phyloP scores from a whole-genome alignment of 139 green algal species.

The Haematococcus sp. region DNA sequence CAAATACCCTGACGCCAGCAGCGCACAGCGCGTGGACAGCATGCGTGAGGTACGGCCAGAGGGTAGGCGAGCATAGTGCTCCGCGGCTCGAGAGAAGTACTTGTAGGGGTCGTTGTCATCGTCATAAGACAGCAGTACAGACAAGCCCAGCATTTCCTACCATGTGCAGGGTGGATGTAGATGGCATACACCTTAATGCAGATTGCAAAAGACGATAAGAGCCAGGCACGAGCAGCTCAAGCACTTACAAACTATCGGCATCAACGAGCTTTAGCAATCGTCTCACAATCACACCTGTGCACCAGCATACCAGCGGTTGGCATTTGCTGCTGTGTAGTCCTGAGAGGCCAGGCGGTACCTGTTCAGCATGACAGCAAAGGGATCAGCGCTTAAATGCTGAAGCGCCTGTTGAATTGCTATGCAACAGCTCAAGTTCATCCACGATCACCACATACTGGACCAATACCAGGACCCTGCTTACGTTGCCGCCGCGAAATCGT shows the following conservation, averaged over 20 bases:
- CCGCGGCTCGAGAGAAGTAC: conserved; percentile 54
- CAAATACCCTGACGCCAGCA: conserved; percentile 12
- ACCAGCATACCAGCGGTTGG: conserved; percentile 71
- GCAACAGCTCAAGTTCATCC: too few species aligned
- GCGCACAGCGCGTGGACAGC: conserved; percentile 48
- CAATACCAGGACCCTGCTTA: too few species aligned
- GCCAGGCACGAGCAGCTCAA: too few species aligned
- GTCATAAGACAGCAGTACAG: conserved; percentile 29
- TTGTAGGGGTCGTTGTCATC: conserved; percentile 43
- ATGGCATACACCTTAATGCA: too few species aligned
- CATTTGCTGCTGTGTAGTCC: conserved; percentile 48
- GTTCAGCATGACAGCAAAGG: background rate
- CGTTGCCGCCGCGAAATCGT: conserved; percentile 60
- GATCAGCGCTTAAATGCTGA: too few species aligned
- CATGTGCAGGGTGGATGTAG: background rate
- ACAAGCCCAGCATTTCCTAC: conserved; percentile 59
- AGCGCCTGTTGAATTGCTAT: too few species aligned
- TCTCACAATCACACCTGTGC: conserved; percentile 56
- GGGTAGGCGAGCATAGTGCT: conserved; percentile 41
- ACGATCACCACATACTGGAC: too few species aligned
- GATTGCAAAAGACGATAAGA: too few species aligned
- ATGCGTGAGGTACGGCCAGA: conserved; percentile 30
- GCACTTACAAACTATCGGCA: too few species aligned
- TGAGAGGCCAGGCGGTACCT: conserved; percentile 76
- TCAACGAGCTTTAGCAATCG: too few species aligned